A percentile compares a stretch with the other conserved stretches of the same genome.
phyloP scores from a whole-genome alignment of 495 filamentous ascomycete genomes.

The Lophiotrema nucula region DNA sequence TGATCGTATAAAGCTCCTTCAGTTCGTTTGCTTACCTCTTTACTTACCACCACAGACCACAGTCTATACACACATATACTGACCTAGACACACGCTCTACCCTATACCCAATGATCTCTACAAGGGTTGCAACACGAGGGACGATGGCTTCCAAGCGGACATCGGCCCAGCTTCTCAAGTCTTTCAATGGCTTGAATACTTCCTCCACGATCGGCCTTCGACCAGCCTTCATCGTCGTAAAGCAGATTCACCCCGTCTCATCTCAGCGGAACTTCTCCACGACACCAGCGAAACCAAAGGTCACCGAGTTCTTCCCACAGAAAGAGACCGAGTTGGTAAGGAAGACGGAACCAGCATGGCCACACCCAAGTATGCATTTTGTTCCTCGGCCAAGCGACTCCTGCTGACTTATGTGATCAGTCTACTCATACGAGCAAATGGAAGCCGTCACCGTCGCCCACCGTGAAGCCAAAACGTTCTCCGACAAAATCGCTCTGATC shows the following conservation, averaged over 20 bases:
- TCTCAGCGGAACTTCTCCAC: constrained; percentile 34
- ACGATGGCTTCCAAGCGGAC: constrained; percentile 33
- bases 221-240: constrained; percentile 30
- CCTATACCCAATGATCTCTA: constrained; percentile 21
- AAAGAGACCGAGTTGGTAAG: constrained; percentile 37
- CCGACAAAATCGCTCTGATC: constrained; percentile 64
- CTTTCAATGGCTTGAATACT: constrained; percentile 31
- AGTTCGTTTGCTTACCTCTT: not conserved
- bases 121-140: constrained; percentile 16
- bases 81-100: not conserved
- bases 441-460: constrained; percentile 61
- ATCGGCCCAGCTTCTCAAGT: constrained; percentile 35
- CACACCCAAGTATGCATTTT: constrained; percentile 52
- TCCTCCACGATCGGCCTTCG: constrained; percentile 10
- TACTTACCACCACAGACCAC: not conserved
- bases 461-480: constrained; percentile 63
- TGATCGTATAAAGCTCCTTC: constrained; percentile 19
- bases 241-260: constrained; percentile 11
- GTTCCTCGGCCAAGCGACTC: constrained; percentile 42
- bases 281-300: constrained; percentile 7
- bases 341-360: constrained; percentile 59
- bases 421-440: constrained; percentile 65
- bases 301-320: constrained; percentile 45
- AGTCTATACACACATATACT: too few relatives aligned
- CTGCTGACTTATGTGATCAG: constrained; percentile 40